phyloP scores from a whole-genome alignment of 2,329 filamentous ascomycete genomes.

The Neoscytalidium dimidiatum region DNA sequence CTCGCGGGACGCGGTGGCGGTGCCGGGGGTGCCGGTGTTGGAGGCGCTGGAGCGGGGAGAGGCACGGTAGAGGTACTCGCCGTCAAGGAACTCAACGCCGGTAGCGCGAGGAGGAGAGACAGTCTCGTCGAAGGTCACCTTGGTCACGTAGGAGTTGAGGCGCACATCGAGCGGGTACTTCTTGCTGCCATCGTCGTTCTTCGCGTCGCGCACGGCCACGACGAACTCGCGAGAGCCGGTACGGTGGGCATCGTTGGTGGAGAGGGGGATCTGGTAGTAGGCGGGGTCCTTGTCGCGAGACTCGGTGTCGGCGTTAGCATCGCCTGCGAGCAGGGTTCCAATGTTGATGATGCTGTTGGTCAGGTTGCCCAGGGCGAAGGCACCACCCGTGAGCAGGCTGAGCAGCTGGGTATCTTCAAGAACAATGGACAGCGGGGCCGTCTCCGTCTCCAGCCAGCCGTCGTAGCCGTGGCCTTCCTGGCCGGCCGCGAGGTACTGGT shows the following conservation, averaged over 20 bases:
- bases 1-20: conserved; percentile 45
- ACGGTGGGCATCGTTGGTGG: conserved; percentile 50
- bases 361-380: conserved; percentile 51
- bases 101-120: conserved; percentile 55
- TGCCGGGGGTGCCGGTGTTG: conserved; percentile 40
- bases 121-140: conserved; percentile 66
- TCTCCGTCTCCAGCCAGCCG: conserved; percentile 57
- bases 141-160: conserved; percentile 65
- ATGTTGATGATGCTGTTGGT: conserved; percentile 40
- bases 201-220: conserved; percentile 51
- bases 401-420: conserved; percentile 56
- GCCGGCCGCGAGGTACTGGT: conserved; percentile 51
- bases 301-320: conserved; percentile 53
- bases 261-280: conserved; percentile 61
- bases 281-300: conserved; percentile 50
- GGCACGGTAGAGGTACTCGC: conserved; percentile 41
- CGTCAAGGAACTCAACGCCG: conserved; percentile 47
- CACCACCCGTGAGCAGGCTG: conserved; percentile 53
- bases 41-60: conserved; percentile 32
- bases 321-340: conserved; percentile 46
- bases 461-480: conserved; percentile 56
- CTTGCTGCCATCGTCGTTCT: conserved; percentile 52
- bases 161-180: conserved; percentile 60
- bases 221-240: conserved; percentile 60
- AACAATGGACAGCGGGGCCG: conserved; percentile 46